Conservation (phyloP, 2,329 filamentous ascomycete genomes). For the Orbilia brochopaga region DNA sequence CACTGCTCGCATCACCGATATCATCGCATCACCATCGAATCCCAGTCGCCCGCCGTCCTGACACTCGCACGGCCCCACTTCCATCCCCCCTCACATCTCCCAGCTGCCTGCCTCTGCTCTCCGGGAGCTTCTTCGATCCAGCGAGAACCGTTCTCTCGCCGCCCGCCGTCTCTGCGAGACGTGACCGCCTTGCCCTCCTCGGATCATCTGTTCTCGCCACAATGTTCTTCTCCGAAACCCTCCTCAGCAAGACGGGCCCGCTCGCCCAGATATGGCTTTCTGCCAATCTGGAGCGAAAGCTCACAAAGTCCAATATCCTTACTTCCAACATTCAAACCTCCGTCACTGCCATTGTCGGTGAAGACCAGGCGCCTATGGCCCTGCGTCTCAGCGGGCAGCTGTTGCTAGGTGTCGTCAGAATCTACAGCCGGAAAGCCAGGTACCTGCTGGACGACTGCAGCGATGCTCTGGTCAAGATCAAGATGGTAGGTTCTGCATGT, state of each 20-base stretch:
- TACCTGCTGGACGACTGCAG: constrained; percentile 97
- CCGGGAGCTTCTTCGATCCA: neutral
- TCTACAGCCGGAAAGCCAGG: constrained; percentile 95
- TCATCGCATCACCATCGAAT: constrained; percentile 15
- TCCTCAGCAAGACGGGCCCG: constrained; percentile 95
- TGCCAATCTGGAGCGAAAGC: constrained; percentile 96
- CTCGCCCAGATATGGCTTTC: constrained; percentile 97
- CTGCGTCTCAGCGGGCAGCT: constrained; percentile 92
- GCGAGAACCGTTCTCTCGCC: constrained; percentile 6
- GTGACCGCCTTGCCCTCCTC: constrained; percentile 16
- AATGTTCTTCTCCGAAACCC: constrained; percentile 98
- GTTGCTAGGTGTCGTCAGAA: constrained; percentile 91
- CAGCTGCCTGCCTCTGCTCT: neutral
- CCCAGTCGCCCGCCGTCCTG: neutral
- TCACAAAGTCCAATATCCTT: constrained; percentile 94
- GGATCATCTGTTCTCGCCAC: constrained; percentile 4
- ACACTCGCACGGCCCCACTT: constrained; percentile 3
- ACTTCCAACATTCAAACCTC: constrained; percentile 94
- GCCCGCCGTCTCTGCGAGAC: constrained; percentile 47
- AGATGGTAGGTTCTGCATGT: constrained; percentile 72
- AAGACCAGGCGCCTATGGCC: constrained; percentile 91
- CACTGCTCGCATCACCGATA: constrained; percentile 6
- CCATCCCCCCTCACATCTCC: neutral
- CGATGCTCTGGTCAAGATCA: constrained; percentile 95
- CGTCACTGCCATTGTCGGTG: constrained; percentile 91